phyloP scores from a whole-genome alignment of 164 flowering plant genomes.

The Chimonanthus salicifolius region DNA sequence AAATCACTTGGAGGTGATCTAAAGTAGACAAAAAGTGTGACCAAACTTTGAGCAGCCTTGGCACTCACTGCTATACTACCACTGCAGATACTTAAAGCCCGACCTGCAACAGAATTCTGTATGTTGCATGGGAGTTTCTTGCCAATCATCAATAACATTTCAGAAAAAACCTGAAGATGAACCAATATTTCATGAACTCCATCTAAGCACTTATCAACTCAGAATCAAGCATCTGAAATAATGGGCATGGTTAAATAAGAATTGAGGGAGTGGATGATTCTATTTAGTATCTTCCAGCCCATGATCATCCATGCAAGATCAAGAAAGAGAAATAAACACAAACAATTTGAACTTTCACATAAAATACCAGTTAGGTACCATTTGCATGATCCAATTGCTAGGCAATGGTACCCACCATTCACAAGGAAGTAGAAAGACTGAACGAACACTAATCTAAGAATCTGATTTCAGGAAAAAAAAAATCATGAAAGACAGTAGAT shows the following conservation, averaged over 20 bases:
- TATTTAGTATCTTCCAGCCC: background rate
- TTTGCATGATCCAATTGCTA: background rate
- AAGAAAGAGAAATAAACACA: background rate
- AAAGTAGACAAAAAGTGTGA: slow-evolving; percentile 36
- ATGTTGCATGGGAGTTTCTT: too few relatives aligned
- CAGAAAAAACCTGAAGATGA: too few relatives aligned
- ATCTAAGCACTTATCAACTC: too few relatives aligned
- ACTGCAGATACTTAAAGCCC: slow-evolving; percentile 54
- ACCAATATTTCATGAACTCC: too few relatives aligned
- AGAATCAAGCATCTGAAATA: background rate
- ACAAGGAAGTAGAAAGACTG: background rate
- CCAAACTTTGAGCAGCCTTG: slow-evolving; percentile 48
- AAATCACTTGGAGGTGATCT: slow-evolving; percentile 56
- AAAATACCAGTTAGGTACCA: too few relatives aligned
- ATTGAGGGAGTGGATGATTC: background rate
- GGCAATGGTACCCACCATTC: background rate
- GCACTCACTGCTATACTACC: slow-evolving; percentile 27
- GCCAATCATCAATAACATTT: too few relatives aligned
- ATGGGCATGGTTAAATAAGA: background rate
- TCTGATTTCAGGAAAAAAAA: too few relatives aligned
- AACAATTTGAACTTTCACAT: background rate
- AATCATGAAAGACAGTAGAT: too few relatives aligned
- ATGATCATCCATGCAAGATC: background rate
- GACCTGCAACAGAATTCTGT: slow-evolving; percentile 44
- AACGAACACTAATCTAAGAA: too few relatives aligned